phyloP scores from a whole-genome alignment of 108 stramenopile species.

The Nitzschia putrida region DNA sequence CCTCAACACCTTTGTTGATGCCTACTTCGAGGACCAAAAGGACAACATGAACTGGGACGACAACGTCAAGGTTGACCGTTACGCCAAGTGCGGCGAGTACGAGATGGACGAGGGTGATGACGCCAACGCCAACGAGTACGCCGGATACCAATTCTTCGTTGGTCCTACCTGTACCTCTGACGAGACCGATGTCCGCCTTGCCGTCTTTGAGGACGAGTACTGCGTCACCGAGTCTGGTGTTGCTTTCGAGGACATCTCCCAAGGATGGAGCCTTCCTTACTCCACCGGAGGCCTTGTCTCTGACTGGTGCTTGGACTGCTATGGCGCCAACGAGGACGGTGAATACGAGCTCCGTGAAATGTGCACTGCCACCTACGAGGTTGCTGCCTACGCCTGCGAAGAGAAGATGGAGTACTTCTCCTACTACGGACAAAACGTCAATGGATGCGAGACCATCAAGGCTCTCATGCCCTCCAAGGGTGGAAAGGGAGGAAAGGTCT shows the following conservation, averaged over 20 bases:
- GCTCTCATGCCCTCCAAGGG: background rate
- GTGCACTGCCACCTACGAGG: conserved; percentile 34
- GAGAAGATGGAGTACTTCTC: conserved; percentile 19
- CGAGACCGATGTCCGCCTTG: conserved; percentile 34
- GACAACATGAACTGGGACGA: conserved; percentile 33
- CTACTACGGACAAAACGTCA: conserved; percentile 32
- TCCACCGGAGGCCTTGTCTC: conserved; percentile 35
- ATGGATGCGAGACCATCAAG: conserved; percentile 31
- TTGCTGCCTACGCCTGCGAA: conserved; percentile 40
- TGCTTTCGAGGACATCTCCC: conserved; percentile 34
- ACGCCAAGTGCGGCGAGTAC: conserved; percentile 40
- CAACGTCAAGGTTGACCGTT: conserved; percentile 25
- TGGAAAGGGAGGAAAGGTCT: conserved; percentile 40
- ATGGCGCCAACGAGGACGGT: conserved; percentile 33
- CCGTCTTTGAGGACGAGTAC: conserved; percentile 33
- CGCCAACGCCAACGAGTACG: conserved; percentile 18
- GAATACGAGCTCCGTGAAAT: conserved; percentile 38
- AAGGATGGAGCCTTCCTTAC: conserved; percentile 50
- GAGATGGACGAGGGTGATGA: conserved; percentile 36
- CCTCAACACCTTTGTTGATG: conserved; percentile 40
- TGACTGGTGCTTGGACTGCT: conserved; percentile 32
- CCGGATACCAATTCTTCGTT: conserved; percentile 34
- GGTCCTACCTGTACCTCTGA: conserved; percentile 48
- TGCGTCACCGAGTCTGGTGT: conserved; percentile 15
- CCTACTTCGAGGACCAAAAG: conserved; percentile 40